phyloP scores from a whole-genome alignment of 805 yeast genomes.

The Ogataea angusta region DNA sequence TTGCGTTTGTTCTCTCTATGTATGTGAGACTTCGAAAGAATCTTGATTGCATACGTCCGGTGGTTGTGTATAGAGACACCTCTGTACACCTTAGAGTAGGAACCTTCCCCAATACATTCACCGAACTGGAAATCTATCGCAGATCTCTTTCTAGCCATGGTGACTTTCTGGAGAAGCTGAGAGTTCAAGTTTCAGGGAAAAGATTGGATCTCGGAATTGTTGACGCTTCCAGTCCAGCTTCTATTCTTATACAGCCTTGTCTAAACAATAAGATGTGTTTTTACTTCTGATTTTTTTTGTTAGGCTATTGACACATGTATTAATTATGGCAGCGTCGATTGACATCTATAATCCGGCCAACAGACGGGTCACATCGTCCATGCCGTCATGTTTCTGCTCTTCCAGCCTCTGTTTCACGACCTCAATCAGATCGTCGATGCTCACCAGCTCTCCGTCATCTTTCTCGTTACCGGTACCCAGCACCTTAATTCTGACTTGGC shows the following conservation, averaged over 20 bases:
- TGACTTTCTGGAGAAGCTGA: not conserved
- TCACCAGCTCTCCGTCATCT: slow-evolving; percentile 80
- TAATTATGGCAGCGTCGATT: slow-evolving; percentile 4
- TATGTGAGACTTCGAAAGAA: slow-evolving; percentile 86
- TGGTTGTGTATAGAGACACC: slow-evolving; percentile 76
- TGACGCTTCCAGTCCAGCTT: not conserved
- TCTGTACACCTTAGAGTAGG: slow-evolving; percentile 89
- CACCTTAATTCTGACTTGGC: slow-evolving; percentile 79
- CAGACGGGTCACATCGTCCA: slow-evolving; percentile 63
- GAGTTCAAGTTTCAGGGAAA: not conserved
- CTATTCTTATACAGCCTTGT: slow-evolving; percentile 7
- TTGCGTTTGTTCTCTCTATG: slow-evolving; percentile 92
- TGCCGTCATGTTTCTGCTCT: slow-evolving; percentile 45
- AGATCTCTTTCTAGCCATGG: slow-evolving; percentile 43
- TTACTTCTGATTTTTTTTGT: slow-evolving; percentile 1
- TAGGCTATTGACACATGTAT: slow-evolving; percentile 5
- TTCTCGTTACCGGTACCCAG: slow-evolving; percentile 80
- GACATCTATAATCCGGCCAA: slow-evolving; percentile 48
- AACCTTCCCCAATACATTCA: slow-evolving; percentile 88
- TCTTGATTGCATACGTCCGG: slow-evolving; percentile 84
- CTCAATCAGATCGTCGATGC: slow-evolving; percentile 55
- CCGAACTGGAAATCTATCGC: slow-evolving; percentile 90
- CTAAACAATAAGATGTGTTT: slow-evolving; percentile 1
- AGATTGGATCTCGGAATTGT: not conserved
- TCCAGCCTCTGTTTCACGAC: slow-evolving; percentile 41